phyloP scores from a whole-genome alignment of 352 stramenopile species.

The Phytophthora tubulina region DNA sequence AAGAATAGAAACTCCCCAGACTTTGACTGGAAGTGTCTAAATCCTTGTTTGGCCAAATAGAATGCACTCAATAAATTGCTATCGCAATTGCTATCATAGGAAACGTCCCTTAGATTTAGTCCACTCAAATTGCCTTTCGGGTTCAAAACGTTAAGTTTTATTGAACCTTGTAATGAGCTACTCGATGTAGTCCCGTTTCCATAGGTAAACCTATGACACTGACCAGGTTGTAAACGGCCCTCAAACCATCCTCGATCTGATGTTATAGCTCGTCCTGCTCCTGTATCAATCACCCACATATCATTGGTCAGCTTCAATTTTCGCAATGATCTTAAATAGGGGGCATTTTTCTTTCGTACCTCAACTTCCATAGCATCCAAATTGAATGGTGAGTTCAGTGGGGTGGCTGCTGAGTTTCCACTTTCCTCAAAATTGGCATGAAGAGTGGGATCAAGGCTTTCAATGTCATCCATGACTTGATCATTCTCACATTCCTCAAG shows the following conservation, averaged over 20 bases:
- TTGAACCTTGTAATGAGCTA: not conserved
- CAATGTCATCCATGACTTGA: too few relatives aligned
- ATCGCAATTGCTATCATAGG: not conserved
- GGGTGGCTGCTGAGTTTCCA: too few relatives aligned
- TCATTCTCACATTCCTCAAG: too few relatives aligned
- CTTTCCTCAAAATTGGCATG: too few relatives aligned
- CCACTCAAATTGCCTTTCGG: not conserved
- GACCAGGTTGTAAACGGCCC: not conserved
- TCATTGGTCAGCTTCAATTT: too few relatives aligned
- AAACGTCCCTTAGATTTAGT: not conserved
- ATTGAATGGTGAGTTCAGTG: too few relatives aligned
- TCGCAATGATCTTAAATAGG: too few relatives aligned
- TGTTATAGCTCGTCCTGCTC: not conserved
- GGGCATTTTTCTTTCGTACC: too few relatives aligned
- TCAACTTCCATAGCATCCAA: too few relatives aligned
- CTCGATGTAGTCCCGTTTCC: not conserved
- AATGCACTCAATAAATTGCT: conserved; percentile 17
- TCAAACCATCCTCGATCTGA: not conserved
- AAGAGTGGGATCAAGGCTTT: too few relatives aligned
- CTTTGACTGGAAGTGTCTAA: conserved; percentile 3
- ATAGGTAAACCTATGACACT: not conserved
- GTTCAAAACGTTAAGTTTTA: not conserved
- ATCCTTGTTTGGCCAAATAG: conserved; percentile 1
- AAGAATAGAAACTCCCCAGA: conserved; percentile 1
- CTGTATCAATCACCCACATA: conserved; percentile 8